Evolutionary conservation across 2,329 filamentous ascomycete species (phyloP).

Genomic region (Torrubiellomyces zombiae): DNA sequence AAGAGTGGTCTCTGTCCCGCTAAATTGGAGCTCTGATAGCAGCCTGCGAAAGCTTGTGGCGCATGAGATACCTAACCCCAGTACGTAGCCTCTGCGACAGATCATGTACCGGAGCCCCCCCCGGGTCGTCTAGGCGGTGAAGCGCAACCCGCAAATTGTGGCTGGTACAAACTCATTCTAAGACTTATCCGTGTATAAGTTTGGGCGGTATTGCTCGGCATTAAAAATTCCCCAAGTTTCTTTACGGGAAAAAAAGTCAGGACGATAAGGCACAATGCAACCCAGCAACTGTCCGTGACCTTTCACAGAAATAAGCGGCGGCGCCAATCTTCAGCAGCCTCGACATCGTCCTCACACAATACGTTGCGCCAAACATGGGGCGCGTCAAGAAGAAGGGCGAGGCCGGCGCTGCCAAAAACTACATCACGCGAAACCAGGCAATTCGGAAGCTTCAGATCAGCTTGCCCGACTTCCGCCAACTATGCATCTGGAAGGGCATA

Average conservation of each 20-base stretch:
- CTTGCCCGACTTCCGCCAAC: slow-evolving; percentile 87
- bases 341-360: slow-evolving; percentile 4
- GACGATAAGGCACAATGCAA: slow-evolving; percentile 14
- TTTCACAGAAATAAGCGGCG: too few relatives aligned
- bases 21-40: too few relatives aligned
- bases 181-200: too few relatives aligned
- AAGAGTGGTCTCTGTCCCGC: too few relatives aligned
- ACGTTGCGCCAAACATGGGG: slow-evolving; percentile 32
- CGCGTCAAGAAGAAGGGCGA: slow-evolving; percentile 86
- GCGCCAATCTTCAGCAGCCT: too few relatives aligned
- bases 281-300: slow-evolving; percentile 17
- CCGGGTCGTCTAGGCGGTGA: slow-evolving; percentile 10
- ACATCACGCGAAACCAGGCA: slow-evolving; percentile 90
- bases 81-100: too few relatives aligned
- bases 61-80: neutral
- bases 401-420: slow-evolving; percentile 91
- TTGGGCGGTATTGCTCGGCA: slow-evolving; percentile 16
- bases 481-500: slow-evolving; percentile 99
- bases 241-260: slow-evolving; percentile 11
- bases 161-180: too few relatives aligned
- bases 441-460: slow-evolving; percentile 96
- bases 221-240: slow-evolving; percentile 15
- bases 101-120: too few relatives aligned
- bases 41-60: too few relatives aligned
- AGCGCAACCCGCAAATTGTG: too few relatives aligned